These are phyloP conservation scores for Lipomyces yamanashiensis DNA, from an alignment of 805 yeast species.

Conservation along the genomic window DNA sequence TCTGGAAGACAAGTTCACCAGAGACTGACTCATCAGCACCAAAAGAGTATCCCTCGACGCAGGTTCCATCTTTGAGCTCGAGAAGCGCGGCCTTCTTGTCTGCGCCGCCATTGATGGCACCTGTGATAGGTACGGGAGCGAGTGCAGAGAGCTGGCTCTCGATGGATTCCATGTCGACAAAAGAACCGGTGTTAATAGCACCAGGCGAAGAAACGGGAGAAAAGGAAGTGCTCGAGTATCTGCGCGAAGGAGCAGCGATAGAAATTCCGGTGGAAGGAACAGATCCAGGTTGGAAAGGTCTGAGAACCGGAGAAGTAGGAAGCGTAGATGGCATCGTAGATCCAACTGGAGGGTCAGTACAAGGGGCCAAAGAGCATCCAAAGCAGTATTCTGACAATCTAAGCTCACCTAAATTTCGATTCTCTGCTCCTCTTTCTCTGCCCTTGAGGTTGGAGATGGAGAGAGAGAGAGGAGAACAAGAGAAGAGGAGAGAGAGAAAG, in stretches of 20 bases:
- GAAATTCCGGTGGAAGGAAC: slow-evolving; percentile 20
- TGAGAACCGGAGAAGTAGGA: slow-evolving; percentile 30
- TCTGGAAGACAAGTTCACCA: slow-evolving; percentile 98
- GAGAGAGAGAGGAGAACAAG: slow-evolving; percentile 21
- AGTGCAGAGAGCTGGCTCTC: slow-evolving; percentile 5
- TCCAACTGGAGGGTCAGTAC: slow-evolving; percentile 11
- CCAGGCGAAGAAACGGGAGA: slow-evolving; percentile 25
- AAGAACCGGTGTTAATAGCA: slow-evolving; percentile 6
- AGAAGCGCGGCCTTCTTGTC: slow-evolving; percentile 32
- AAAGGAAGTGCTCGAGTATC: slow-evolving; percentile 26
- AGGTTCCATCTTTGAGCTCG: slow-evolving; percentile 71
- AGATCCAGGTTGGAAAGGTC: slow-evolving; percentile 21
- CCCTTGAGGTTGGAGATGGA: slow-evolving; percentile 13
- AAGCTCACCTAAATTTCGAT: background rate
- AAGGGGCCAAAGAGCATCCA: background rate
- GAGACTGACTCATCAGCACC: slow-evolving; percentile 92
- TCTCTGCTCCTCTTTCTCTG: slow-evolving; percentile 16
- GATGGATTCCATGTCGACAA: slow-evolving; percentile 15
- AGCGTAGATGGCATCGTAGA: slow-evolving; percentile 26
- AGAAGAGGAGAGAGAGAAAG: background rate
- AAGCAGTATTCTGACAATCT: background rate
- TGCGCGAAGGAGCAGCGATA: slow-evolving; percentile 23
- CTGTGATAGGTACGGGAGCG: slow-evolving; percentile 33
- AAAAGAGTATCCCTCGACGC: slow-evolving; percentile 89
- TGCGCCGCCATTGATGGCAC: slow-evolving; percentile 26